Percentiles rank a stretch among this genome's conserved stretches.
Evolutionary conservation across 1,284 basidiomycete genomes (phyloP).

Genomic region (Tilletia horrida): DNA sequence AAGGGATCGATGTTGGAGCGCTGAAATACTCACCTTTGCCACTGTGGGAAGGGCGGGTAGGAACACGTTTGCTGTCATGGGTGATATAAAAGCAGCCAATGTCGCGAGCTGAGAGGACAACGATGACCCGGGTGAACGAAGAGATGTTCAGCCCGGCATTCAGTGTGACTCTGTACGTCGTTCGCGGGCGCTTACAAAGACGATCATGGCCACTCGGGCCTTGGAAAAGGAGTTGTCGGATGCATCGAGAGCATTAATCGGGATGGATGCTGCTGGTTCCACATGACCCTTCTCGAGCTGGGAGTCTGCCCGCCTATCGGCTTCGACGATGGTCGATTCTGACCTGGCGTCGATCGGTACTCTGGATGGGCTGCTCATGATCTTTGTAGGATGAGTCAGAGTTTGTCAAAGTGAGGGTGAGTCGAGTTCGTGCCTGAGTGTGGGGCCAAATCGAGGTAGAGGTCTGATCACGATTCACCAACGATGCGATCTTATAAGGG

Average conservation of each 20-base stretch:
- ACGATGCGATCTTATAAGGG: no score
- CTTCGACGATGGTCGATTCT: neutral
- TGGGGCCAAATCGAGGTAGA: no score
- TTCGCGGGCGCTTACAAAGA: neutral
- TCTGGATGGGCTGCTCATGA: neutral
- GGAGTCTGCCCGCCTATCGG: no score
- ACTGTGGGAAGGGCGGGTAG: constrained; percentile 4
- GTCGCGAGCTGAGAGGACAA: constrained; percentile 10
- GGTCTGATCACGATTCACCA: no score
- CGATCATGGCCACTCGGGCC: neutral
- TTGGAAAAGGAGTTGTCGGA: neutral
- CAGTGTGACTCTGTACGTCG: neutral
- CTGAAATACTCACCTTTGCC: neutral
- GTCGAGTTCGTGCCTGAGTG: no score
- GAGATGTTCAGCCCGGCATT: neutral
- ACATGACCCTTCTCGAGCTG: neutral
- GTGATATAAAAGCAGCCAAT: constrained; percentile 2
- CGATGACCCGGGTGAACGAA: neutral
- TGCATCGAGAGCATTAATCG: constrained; percentile 4
- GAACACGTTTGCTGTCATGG: constrained; percentile 15
- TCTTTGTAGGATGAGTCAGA: neutral
- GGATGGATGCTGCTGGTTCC: neutral
- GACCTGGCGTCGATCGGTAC: neutral
- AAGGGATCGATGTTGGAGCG: no score
- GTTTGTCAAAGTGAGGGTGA: no score